Conservation (phyloP, 139 green algal genomes). For the Micractinium conductrix region DNA sequence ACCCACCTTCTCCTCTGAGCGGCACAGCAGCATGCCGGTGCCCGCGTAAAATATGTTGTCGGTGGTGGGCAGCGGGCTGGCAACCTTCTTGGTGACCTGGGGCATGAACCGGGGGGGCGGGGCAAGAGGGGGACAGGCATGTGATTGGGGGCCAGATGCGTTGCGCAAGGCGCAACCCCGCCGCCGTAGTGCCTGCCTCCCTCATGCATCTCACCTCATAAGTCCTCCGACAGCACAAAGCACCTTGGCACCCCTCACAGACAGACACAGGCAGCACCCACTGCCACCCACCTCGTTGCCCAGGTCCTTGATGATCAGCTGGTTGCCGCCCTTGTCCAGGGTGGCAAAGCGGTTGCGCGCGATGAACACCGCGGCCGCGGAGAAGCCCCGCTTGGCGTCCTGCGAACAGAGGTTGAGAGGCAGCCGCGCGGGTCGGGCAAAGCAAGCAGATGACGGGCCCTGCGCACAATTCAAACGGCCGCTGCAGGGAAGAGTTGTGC, state of each 20-base stretch:
- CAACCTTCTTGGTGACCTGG: conserved; percentile 91
- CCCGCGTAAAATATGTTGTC: conserved; percentile 98
- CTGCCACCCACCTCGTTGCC: conserved; percentile 85
- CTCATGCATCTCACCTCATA: no score
- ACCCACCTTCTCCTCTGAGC: conserved; percentile 94
- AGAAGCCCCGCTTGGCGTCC: conserved; percentile 87
- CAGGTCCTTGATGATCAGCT: conserved; percentile 96
- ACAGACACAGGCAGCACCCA: no score
- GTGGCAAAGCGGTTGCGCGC: conserved; percentile 98
- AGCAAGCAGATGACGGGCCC: background rate
- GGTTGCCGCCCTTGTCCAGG: conserved; percentile 88
- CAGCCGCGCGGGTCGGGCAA: background rate
- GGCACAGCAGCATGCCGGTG: conserved; percentile 93
- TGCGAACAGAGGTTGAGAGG: conserved; percentile 24
- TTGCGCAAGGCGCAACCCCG: no score
- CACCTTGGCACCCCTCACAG: no score
- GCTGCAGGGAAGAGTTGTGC: no score
- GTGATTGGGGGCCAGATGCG: no score
- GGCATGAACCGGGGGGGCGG: background rate
- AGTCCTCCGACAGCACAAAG: no score
- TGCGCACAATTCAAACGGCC: background rate
- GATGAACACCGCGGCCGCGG: conserved; percentile 93
- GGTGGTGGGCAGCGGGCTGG: conserved; percentile 76
- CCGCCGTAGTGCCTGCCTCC: no score
- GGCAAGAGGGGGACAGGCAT: background rate